These are phyloP conservation scores for Trichosporon coremiiforme DNA, from an alignment of 1,284 basidiomycete genomes.

Conservation along the genomic window DNA sequence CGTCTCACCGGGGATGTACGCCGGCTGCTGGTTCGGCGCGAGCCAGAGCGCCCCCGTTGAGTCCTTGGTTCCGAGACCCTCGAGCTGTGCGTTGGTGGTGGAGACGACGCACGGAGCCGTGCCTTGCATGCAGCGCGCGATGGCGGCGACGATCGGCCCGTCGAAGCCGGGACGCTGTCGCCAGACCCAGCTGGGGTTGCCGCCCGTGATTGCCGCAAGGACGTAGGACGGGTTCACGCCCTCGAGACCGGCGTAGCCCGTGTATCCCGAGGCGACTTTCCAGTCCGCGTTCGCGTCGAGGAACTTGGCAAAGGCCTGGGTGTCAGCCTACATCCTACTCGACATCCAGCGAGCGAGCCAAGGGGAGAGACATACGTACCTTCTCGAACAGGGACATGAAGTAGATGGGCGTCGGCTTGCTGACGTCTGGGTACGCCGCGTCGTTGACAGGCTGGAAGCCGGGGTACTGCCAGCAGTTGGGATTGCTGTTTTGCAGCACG, in stretches of 20 bases:
- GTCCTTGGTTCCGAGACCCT: slow-evolving; percentile 26
- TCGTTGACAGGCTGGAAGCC: slow-evolving; percentile 33
- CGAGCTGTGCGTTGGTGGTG: slow-evolving; percentile 27
- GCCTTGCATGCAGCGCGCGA: slow-evolving; percentile 30
- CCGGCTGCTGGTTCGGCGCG: slow-evolving; percentile 22
- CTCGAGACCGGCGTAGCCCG: slow-evolving; percentile 27
- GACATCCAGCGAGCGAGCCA: too few relatives aligned
- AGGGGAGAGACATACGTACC: too few relatives aligned
- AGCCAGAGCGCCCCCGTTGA: slow-evolving; percentile 25
- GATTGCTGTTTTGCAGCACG: slow-evolving; percentile 23
- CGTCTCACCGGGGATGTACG: slow-evolving; percentile 21
- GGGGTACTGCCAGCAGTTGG: slow-evolving; percentile 29
- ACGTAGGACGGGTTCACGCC: slow-evolving; percentile 27
- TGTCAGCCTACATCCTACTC: not conserved
- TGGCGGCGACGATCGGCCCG: slow-evolving; percentile 23
- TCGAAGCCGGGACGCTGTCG: slow-evolving; percentile 22
- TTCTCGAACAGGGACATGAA: slow-evolving; percentile 36
- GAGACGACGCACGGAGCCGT: slow-evolving; percentile 27
- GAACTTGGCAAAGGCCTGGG: slow-evolving; percentile 34
- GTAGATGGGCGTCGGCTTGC: slow-evolving; percentile 30
- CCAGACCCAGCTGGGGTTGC: slow-evolving; percentile 22
- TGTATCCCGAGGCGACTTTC: not conserved
- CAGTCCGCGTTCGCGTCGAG: slow-evolving; percentile 29
- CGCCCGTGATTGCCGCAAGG: slow-evolving; percentile 32
- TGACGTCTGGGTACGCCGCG: slow-evolving; percentile 25